Evolutionary conservation across 345 rosid genomes (phyloP).

Genomic region (Salix viminalis): DNA sequence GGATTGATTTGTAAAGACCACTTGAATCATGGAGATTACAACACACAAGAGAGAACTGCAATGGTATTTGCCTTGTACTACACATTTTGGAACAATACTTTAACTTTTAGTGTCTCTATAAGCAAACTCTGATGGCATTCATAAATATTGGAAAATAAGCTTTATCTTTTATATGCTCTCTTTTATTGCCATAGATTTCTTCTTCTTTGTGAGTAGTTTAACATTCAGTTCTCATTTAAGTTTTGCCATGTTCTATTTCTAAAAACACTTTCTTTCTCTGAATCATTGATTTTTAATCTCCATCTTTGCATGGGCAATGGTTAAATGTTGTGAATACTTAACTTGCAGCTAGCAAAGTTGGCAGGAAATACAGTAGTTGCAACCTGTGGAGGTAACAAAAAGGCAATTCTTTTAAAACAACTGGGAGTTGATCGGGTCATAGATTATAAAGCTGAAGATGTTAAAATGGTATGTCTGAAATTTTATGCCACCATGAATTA

Average conservation of each 20-base stretch:
- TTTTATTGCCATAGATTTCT: background rate
- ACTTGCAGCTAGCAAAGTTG: slow-evolving; percentile 76
- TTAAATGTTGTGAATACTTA: slow-evolving; percentile 12
- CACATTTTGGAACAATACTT: too few relatives aligned
- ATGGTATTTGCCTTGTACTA: too few relatives aligned
- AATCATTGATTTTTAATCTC: background rate
- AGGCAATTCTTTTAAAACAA: slow-evolving; percentile 72
- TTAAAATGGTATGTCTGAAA: slow-evolving; percentile 55
- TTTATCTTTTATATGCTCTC: too few relatives aligned
- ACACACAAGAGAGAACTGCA: too few relatives aligned
- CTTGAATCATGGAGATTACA: background rate
- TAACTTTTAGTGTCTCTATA: too few relatives aligned
- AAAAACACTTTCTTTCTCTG: background rate
- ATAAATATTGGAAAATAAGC: too few relatives aligned
- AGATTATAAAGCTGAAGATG: slow-evolving; percentile 76
- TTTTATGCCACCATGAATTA: too few relatives aligned
- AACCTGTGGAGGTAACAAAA: slow-evolving; percentile 87
- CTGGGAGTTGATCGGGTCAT: slow-evolving; percentile 85
- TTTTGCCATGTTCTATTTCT: background rate
- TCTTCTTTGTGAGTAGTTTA: background rate
- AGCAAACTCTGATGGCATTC: too few relatives aligned
- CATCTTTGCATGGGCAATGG: background rate
- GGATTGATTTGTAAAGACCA: background rate
- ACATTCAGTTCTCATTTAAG: background rate
- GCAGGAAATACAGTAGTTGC: slow-evolving; percentile 86